Conservation (phyloP, 2,329 filamentous ascomycete genomes). For the Fusarium chlamydosporum region DNA sequence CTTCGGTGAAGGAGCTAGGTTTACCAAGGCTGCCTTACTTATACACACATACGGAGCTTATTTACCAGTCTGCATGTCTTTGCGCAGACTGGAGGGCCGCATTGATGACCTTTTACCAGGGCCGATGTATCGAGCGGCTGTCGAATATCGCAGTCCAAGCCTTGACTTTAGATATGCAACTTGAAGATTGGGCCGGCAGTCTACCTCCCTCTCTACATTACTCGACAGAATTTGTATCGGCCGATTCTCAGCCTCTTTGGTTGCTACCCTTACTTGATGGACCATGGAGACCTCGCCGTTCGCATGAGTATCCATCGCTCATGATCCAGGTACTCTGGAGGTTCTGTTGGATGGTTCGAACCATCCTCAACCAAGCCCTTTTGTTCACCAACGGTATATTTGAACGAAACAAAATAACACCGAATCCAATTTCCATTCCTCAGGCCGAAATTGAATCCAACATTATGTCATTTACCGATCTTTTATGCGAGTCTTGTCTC, state of each 20-base stretch:
- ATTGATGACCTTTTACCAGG: background rate
- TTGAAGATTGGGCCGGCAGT: background rate
- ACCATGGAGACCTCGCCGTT: background rate
- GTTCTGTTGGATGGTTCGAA: constrained; percentile 1
- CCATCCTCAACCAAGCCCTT: background rate
- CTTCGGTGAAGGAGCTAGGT: background rate
- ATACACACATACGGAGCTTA: background rate
- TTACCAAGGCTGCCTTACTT: background rate
- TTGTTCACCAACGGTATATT: background rate
- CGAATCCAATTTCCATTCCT: rapidly evolving
- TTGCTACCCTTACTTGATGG: background rate
- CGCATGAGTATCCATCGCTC: background rate
- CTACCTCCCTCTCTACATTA: background rate
- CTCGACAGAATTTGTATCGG: background rate
- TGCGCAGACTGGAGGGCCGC: background rate
- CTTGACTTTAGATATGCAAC: background rate
- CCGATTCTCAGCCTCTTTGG: background rate
- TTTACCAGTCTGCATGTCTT: background rate
- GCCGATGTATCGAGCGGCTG: background rate
- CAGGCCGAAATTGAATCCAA: background rate
- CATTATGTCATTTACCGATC: background rate
- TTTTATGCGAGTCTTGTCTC: constrained; percentile 2
- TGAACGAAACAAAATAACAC: background rate
- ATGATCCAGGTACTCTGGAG: constrained; percentile 4
- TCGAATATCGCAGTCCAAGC: background rate